Percentiles rank a stretch among this genome's conserved stretches.
phyloP scores from a whole-genome alignment of 345 rosid species.

The Populus pruinosa region DNA sequence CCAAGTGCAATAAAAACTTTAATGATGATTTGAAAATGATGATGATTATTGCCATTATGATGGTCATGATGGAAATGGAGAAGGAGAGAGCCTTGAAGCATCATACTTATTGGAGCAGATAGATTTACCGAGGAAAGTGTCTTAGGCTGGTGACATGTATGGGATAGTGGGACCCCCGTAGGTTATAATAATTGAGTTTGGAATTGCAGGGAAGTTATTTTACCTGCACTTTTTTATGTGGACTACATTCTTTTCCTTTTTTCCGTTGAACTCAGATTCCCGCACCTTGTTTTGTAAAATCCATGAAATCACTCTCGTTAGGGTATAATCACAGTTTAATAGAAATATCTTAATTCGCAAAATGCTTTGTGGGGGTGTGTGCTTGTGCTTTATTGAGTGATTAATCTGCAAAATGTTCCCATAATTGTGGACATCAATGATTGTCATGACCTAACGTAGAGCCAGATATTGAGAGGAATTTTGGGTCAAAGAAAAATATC shows the following conservation, averaged over 20 bases:
- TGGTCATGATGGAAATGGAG: conserved; percentile 27
- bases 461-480: neutral
- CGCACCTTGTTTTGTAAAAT: conserved; percentile 44
- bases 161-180: conserved; percentile 19
- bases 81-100: conserved; percentile 21
- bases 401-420: too few species aligned
- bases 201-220: conserved; percentile 15
- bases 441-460: too few species aligned
- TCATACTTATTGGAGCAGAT: conserved; percentile 42
- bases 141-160: conserved; percentile 21
- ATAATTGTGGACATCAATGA: too few species aligned
- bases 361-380: neutral
- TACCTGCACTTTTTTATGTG: conserved; percentile 90
- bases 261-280: conserved; percentile 77
- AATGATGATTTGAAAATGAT: conserved; percentile 23
- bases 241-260: conserved; percentile 72
- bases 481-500: neutral
- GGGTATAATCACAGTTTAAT: neutral
- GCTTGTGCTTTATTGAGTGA: too few species aligned
- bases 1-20: conserved; percentile 18
- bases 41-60: conserved; percentile 14
- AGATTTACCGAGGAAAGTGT: conserved; percentile 30
- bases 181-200: neutral
- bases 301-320: neutral
- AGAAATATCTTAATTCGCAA: neutral